A percentile compares a stretch with the other conserved stretches of the same genome.
These are phyloP conservation scores for Coemansia sp. DNA, from an alignment of 192 early-diverging fungal species.

Conservation along the genomic window DNA sequence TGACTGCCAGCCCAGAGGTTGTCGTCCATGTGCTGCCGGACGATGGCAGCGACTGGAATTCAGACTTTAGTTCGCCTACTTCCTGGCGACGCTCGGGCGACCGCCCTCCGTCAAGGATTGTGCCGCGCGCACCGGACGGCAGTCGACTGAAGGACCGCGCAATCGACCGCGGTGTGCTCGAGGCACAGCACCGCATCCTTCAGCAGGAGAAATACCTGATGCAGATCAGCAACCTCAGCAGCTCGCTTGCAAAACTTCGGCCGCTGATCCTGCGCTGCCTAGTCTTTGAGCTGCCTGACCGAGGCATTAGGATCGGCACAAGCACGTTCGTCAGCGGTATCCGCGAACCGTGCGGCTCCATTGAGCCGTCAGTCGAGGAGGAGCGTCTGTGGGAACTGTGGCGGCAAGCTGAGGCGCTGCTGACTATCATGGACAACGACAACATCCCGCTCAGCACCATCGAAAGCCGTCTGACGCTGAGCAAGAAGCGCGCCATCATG, in stretches of 20 bases:
- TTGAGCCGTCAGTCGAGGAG: slow-evolving; percentile 52
- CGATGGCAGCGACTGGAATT: slow-evolving; percentile 57
- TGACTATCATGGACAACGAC: slow-evolving; percentile 56
- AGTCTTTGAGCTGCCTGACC: slow-evolving; percentile 53
- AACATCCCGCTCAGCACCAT: slow-evolving; percentile 32
- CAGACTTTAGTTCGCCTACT: slow-evolving; percentile 55
- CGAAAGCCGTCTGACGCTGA: slow-evolving; percentile 43
- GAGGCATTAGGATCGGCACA: slow-evolving; percentile 47
- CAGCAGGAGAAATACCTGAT: slow-evolving; percentile 51
- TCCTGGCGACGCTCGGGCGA: slow-evolving; percentile 50
- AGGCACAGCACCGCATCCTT: slow-evolving; percentile 49
- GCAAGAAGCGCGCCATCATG: slow-evolving; percentile 56
- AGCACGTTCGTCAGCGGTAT: slow-evolving; percentile 40
- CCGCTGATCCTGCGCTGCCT: slow-evolving; percentile 52
- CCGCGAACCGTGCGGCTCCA: slow-evolving; percentile 47
- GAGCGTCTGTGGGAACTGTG: slow-evolving; percentile 56
- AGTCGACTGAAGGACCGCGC: slow-evolving; percentile 51
- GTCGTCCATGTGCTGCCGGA: slow-evolving; percentile 46
- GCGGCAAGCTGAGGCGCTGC: slow-evolving; percentile 54
- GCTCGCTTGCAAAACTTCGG: slow-evolving; percentile 38
- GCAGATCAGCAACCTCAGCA: slow-evolving; percentile 49
- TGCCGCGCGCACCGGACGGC: slow-evolving; percentile 30
- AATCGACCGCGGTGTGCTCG: slow-evolving; percentile 50
- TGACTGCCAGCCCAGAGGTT: slow-evolving; percentile 26
- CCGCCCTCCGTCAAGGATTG: slow-evolving; percentile 30